Base-by-base conservation (phyloP, 495 filamentous ascomycete species). In the Penicillium soppii region DNA sequence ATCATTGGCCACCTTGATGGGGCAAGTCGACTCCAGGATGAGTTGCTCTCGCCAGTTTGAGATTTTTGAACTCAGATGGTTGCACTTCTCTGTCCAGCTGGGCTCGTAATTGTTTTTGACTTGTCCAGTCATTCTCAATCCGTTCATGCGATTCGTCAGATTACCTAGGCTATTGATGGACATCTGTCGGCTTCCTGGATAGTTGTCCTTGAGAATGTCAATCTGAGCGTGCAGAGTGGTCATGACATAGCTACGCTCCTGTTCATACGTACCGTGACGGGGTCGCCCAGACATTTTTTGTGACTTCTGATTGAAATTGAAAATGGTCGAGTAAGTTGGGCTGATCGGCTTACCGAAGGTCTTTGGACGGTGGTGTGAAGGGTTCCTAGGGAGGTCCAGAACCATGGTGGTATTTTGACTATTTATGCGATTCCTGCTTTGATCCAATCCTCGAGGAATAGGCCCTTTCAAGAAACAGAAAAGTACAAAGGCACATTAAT, bases 161-260 rank as follows among this genome's bases (percentile, higher is more conserved):
- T 27, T 15, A 25, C 8, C 36, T 6, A 51, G 16, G 4, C 19
- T 22, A 2, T 16, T 15, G 8, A 43, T 37, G 4, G 33, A 27
- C 8, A 25, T 19, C 6, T 35, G 8, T 1, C 21, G 30, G 10
- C 23, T 25, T 2, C 15, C 19, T 12, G 19, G 13, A 12, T 26
- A 6, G n/a, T 47, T 37, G 20, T 33, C 26, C 29, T 51, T 43
- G 39, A 51, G 48, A 36, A 51, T 51, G 27, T 51, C n/a, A 20
- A 33, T 42, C 21, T 43, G 48, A 9, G 29, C 17, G 5, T 25
- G n/a, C 15, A 51, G 15, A 2, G 48, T 43, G 48, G 38, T 43
- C 29, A 33, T 16, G 29, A 51, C 33, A 6, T 19, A 10, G 27
- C 13, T 21, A 2, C 38, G 30, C 19, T 51, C 38, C 6, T 43